Evolutionary conservation across 2,329 filamentous ascomycete species (phyloP), one percentile per base, ranked within the genome.

Genomic region (Aspergillus jensenii): DNA sequence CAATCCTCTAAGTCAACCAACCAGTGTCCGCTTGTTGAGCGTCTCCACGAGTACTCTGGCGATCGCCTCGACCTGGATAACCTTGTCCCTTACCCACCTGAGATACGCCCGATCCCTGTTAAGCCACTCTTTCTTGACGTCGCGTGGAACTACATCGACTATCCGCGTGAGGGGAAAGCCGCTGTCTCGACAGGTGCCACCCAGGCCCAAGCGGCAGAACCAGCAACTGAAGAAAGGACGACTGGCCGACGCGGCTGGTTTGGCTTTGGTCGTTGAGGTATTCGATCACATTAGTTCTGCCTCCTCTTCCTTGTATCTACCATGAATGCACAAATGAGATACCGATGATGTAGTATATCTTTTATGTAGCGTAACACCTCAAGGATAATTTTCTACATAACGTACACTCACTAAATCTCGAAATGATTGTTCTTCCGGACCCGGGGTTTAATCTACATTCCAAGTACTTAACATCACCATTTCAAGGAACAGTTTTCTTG

Each of bases 51-150:
- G 62, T 98, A 93, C 71, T 90, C 91, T 1, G 76, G 81, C 4
- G 84, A 84, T 25, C 86, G 84, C 33, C 84, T 91, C 9, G 87
- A 96, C 71, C 80, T 97, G 25, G 81, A 81, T 43, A 93, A 93
- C 65, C 79, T 99, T 25, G 93, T 98, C 47, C 84, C 87, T 4
- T 97, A 93, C 74, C 95, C 95, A 12, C 93, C 93, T 1, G 90
- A 87, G 70, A 79, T 97, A 64, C 86, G 90, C 61, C 83, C 89
- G 1, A 86, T 98, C 40, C 92, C 95, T 0, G 89, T 96, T 52
- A 99, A 99, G 79, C 95, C 95, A 27, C 82, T 98, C 35, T 98
- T 98, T 81, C 85, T 98, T 59, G 95, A 99, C 71, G 89, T 96
- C 7, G 95, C 95, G 9, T 99, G 91, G 90, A 98, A 98, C 73